A percentile compares a stretch with the other conserved stretches of the same genome.
Evolutionary conservation across 2,329 filamentous ascomycete genomes (phyloP).

Genomic region (Alternaria sp.): DNA sequence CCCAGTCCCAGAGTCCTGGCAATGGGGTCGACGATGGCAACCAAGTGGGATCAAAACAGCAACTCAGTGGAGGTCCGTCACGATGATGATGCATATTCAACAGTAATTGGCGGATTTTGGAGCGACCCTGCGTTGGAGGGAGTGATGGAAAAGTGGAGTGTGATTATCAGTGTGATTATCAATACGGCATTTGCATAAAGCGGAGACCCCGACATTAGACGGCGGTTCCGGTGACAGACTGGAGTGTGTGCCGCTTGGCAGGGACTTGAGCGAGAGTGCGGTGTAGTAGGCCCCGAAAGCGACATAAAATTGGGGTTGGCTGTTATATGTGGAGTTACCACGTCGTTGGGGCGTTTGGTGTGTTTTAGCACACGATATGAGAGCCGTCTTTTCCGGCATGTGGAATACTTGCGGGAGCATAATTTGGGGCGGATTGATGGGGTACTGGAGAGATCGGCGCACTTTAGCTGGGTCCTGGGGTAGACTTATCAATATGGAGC

Average conservation of each 20-base stretch:
- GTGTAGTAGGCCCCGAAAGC: slow-evolving; percentile 1
- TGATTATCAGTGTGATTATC: slow-evolving; percentile 7
- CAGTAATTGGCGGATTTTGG: slow-evolving; percentile 5
- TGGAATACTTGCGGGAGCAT: not conserved
- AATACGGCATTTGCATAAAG: slow-evolving; percentile 6
- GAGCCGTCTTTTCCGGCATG: slow-evolving; percentile 8
- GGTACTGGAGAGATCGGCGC: slow-evolving; percentile 7
- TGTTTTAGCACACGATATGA: slow-evolving; percentile 1
- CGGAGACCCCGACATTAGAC: slow-evolving; percentile 6
- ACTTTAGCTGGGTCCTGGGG: slow-evolving; percentile 2
- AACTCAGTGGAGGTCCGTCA: not conserved
- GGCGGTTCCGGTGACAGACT: slow-evolving; percentile 1
- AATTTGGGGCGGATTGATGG: not conserved
- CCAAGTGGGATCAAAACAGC: slow-evolving; percentile 9
- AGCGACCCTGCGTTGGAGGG: slow-evolving; percentile 2
- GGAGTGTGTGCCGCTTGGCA: slow-evolving; percentile 5
- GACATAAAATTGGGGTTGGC: not conserved
- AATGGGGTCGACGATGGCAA: not conserved
- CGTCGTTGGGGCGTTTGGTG: not conserved
- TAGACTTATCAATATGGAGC: not conserved
- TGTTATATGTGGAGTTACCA: slow-evolving; percentile 1
- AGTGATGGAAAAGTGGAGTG: slow-evolving; percentile 4
- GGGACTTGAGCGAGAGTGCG: slow-evolving; percentile 5
- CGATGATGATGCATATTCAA: not conserved
- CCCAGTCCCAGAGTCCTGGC: slow-evolving; percentile 12